Evolutionary conservation across 768 basidiomycete genomes (phyloP).

Genomic region (Mycena pura): DNA sequence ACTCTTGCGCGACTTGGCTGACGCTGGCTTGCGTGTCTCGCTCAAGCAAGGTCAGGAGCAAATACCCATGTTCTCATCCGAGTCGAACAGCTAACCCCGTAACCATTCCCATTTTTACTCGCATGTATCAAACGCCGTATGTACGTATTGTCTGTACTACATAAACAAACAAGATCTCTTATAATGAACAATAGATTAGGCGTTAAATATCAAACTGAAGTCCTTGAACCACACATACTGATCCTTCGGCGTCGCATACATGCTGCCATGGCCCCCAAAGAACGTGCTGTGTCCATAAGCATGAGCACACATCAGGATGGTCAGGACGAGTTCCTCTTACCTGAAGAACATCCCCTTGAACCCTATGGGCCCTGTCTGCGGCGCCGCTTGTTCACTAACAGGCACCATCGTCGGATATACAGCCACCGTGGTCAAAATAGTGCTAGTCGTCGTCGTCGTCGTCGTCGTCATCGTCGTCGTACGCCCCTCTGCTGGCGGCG

Average conservation of each 20-base stretch:
- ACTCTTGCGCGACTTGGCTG: not conserved
- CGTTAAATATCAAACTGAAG: constrained; percentile 55
- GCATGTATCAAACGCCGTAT: not conserved
- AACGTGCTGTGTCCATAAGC: constrained; percentile 57
- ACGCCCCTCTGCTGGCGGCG: no score
- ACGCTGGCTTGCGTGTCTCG: constrained; percentile 7
- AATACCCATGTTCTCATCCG: not conserved
- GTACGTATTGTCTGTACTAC: not conserved
- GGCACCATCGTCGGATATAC: constrained; percentile 16
- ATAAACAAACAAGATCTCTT: not conserved
- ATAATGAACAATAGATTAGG: constrained; percentile 23
- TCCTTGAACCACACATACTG: constrained; percentile 82
- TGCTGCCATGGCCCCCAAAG: constrained; percentile 75
- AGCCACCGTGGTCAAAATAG: not conserved
- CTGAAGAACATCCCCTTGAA: constrained; percentile 78
- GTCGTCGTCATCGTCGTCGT: no score
- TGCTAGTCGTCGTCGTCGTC: constrained; percentile 9
- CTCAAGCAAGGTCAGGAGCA: constrained; percentile 6
- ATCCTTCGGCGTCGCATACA: constrained; percentile 74
- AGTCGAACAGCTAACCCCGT: not conserved
- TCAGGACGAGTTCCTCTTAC: constrained; percentile 41
- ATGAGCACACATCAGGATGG: not conserved
- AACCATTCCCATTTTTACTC: no score
- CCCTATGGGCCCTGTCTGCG: constrained; percentile 37
- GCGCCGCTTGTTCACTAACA: constrained; percentile 21